These are phyloP conservation scores for Chlorella sorokiniana DNA, from an alignment of 139 green algal species.

Conservation along the genomic window DNA sequence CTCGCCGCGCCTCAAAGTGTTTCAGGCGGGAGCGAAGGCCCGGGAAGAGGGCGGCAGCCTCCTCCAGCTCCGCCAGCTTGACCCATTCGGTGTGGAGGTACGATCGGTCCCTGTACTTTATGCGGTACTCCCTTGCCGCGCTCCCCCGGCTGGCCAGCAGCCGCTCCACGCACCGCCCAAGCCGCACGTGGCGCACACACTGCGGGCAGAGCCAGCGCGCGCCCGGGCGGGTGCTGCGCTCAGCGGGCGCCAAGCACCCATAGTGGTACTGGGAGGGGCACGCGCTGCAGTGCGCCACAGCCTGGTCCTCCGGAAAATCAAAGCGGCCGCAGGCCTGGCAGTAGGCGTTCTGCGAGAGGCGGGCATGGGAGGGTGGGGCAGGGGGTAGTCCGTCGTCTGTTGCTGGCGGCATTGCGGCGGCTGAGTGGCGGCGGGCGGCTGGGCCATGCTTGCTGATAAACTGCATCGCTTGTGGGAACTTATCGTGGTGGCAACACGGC, in stretches of 20 bases:
- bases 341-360: conserved; percentile 14
- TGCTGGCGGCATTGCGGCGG: not conserved
- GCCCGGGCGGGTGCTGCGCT: not conserved
- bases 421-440: too few relatives aligned
- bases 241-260: not conserved
- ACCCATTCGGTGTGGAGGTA: conserved; percentile 28
- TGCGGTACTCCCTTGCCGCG: conserved; percentile 4
- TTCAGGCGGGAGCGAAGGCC: not conserved
- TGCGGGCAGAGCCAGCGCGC: conserved; percentile 2
- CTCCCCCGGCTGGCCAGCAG: conserved; percentile 3
- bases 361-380: not conserved
- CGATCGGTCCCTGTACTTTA: not conserved
- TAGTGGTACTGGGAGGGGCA: conserved; percentile 22
- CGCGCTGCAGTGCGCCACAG: not conserved
- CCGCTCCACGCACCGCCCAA: not conserved
- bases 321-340: conserved; percentile 19
- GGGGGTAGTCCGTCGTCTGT: too few relatives aligned
- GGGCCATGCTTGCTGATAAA: too few relatives aligned
- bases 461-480: too few relatives aligned
- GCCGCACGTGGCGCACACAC: conserved; percentile 2
- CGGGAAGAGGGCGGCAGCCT: not conserved
- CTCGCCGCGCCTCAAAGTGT: not conserved
- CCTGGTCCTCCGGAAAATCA: not conserved
- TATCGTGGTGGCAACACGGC: too few relatives aligned
- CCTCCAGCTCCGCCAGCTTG: not conserved